These are phyloP conservation scores for Pseudogymnoascus sp. DNA, from an alignment of 2,329 filamentous ascomycete genomes.

Conservation along the genomic window DNA sequence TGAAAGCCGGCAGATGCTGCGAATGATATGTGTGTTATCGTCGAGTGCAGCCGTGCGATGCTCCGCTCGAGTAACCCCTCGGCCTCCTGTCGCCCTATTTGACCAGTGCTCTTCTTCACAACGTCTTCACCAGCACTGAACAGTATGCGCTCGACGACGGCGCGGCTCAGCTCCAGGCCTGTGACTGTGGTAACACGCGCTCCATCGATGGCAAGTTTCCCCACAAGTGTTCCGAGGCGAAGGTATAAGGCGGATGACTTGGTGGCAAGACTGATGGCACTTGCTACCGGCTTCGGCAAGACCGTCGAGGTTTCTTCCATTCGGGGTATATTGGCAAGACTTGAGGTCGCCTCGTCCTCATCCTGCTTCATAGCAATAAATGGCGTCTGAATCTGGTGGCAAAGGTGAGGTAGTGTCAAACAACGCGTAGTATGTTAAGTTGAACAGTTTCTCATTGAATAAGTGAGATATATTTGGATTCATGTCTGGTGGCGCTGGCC, in stretches of 20 bases:
- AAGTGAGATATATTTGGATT: not conserved
- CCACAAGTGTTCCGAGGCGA: slow-evolving; percentile 32
- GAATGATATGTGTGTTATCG: slow-evolving; percentile 52
- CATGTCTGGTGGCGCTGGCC: slow-evolving; percentile 4
- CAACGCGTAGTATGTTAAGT: not conserved
- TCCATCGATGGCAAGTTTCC: slow-evolving; percentile 30
- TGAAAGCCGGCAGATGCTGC: slow-evolving; percentile 56
- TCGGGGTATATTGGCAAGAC: not conserved
- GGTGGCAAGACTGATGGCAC: slow-evolving; percentile 52
- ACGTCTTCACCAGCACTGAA: slow-evolving; percentile 32
- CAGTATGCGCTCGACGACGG: slow-evolving; percentile 32
- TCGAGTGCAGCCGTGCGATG: slow-evolving; percentile 49
- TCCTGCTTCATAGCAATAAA: slow-evolving; percentile 22
- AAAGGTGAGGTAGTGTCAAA: not conserved
- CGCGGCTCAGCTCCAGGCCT: slow-evolving; percentile 31
- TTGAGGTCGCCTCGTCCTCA: slow-evolving; percentile 18
- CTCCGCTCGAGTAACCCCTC: slow-evolving; percentile 51
- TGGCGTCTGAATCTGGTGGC: not conserved
- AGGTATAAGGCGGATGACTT: slow-evolving; percentile 48
- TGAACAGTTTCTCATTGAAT: not conserved
- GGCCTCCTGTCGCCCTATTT: slow-evolving; percentile 44
- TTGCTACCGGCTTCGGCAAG: slow-evolving; percentile 50
- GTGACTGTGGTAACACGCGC: slow-evolving; percentile 33
- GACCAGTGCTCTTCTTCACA: slow-evolving; percentile 26
- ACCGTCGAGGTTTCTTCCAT: slow-evolving; percentile 37